Evolutionary conservation across 2,329 filamentous ascomycete genomes (phyloP).

Genomic region (Aspergillus sojae): DNA sequence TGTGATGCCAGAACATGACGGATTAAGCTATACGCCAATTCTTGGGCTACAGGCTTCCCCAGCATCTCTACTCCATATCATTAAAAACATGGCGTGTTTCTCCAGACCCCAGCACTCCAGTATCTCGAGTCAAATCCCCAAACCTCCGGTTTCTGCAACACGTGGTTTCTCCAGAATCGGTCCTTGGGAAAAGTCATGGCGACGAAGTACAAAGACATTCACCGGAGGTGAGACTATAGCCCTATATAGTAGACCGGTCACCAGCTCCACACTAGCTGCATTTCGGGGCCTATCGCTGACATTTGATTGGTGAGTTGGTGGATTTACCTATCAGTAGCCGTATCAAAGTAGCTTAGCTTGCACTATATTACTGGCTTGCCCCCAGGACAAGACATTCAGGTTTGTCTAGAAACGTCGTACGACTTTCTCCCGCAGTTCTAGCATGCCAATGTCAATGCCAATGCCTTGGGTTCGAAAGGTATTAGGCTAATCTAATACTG

Average conservation of each 20-base stretch:
- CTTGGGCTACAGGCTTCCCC: not conserved
- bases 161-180: conserved; percentile 1
- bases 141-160: not conserved
- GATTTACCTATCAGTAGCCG: not conserved
- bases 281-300: too few species aligned
- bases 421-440: not conserved
- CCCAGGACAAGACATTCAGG: not conserved
- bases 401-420: not conserved
- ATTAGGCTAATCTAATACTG: not conserved
- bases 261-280: conserved; percentile 1
- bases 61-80: conserved; percentile 1
- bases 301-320: not conserved
- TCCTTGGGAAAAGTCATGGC: not conserved
- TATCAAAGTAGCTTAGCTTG: not conserved
- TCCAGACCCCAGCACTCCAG: conserved; percentile 4
- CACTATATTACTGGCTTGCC: not conserved
- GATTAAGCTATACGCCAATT: not conserved
- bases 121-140: not conserved
- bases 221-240: not conserved
- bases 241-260: conserved; percentile 1
- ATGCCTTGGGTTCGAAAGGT: not conserved
- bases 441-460: not conserved
- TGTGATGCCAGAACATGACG: too few species aligned
- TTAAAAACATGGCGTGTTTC: not conserved
- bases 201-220: not conserved